Evolutionary conservation across 768 basidiomycete species (phyloP).

Genomic region (Pisolithus albus): DNA sequence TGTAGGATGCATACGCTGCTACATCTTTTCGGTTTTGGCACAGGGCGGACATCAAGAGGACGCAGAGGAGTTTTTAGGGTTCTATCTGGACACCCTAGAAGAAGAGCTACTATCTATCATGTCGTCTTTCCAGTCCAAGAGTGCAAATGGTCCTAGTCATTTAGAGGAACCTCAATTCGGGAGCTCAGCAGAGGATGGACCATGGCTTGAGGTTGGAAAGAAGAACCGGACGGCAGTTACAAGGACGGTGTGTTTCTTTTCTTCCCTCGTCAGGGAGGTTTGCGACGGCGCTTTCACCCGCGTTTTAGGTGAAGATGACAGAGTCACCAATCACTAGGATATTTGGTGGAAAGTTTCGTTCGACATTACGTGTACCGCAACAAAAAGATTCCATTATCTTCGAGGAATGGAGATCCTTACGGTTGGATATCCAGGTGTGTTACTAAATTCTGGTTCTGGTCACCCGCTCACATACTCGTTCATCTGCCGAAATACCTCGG

Average conservation of each 20-base stretch:
- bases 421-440: conserved; percentile 81
- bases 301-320: conserved; percentile 56
- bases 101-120: conserved; percentile 79
- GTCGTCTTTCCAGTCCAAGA: conserved; percentile 40
- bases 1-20: background rate
- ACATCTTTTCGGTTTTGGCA: background rate
- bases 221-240: conserved; percentile 77
- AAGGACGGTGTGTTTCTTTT: conserved; percentile 52
- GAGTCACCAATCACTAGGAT: conserved; percentile 89
- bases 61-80: conserved; percentile 97
- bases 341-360: conserved; percentile 90
- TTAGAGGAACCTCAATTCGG: conserved; percentile 8
- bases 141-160: conserved; percentile 17
- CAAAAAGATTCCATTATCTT: conserved; percentile 82
- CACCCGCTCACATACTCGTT: background rate
- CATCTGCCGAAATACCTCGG: no score
- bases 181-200: conserved; percentile 47
- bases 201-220: conserved; percentile 92
- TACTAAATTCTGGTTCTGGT: background rate
- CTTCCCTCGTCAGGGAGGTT: background rate
- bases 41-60: conserved; percentile 94
- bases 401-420: conserved; percentile 86
- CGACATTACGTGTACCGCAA: conserved; percentile 71
- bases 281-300: background rate
- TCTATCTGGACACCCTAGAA: conserved; percentile 90